phyloP scores from a whole-genome alignment of 208 protist genomes.

The Leishmania aethiopica region DNA sequence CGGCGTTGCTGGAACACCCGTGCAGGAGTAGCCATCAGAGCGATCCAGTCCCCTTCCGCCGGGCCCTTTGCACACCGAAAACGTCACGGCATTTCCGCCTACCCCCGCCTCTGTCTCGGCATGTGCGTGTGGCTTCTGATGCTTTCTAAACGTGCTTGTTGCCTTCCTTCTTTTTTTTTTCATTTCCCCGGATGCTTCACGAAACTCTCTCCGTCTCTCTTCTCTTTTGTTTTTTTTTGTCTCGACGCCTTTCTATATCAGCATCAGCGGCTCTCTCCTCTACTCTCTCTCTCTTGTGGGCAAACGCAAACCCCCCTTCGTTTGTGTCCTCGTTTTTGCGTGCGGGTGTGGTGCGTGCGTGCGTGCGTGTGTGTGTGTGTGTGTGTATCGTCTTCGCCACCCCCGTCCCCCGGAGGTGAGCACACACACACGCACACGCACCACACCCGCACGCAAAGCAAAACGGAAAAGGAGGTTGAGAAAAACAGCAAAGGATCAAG shows the following conservation, averaged over 20 bases:
- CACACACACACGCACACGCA: no score
- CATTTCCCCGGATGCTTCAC: neutral
- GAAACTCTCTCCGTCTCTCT: neutral
- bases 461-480: neutral
- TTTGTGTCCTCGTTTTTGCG: neutral
- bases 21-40: slow-evolving; percentile 4
- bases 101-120: slow-evolving; percentile 10
- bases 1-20: slow-evolving; percentile 55
- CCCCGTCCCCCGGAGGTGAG: neutral
- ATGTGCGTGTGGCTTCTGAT: slow-evolving; percentile 4
- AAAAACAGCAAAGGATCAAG: neutral
- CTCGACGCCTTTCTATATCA: slow-evolving; percentile 9
- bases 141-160: neutral
- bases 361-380: neutral
- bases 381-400: neutral
- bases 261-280: slow-evolving; percentile 1
- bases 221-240: slow-evolving; percentile 4
- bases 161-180: neutral
- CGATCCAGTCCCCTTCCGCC: neutral
- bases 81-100: slow-evolving; percentile 11
- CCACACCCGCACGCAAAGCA: no score
- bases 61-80: slow-evolving; percentile 1
- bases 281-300: neutral
- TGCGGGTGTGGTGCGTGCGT: neutral
- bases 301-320: neutral